Percentiles rank a stretch among this genome's conserved stretches.
Evolutionary conservation across 306 rosid genomes (phyloP).

Genomic region (Quercus engelmannii): DNA sequence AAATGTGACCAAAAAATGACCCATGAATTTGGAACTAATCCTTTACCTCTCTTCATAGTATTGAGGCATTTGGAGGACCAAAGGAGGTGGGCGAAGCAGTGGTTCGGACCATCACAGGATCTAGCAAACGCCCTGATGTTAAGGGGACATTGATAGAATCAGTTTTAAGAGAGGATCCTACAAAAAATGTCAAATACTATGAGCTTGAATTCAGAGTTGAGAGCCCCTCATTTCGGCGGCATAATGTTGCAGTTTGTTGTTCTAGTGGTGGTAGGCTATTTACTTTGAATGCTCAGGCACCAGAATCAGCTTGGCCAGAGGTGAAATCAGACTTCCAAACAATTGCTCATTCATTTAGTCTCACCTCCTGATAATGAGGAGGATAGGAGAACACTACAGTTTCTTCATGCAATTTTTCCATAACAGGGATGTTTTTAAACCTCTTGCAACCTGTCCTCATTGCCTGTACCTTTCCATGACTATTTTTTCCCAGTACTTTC

Average conservation of each 20-base stretch:
- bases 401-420: neutral
- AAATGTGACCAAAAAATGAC: neutral
- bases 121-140: conserved; percentile 54
- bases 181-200: conserved; percentile 48
- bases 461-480: neutral
- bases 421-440: neutral
- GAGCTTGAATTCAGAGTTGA: conserved; percentile 79
- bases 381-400: neutral
- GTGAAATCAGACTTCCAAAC: conserved; percentile 52
- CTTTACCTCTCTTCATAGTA: conserved; percentile 35
- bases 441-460: neutral
- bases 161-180: conserved; percentile 54
- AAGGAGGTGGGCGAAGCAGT: conserved; percentile 84
- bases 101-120: conserved; percentile 55
- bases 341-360: conserved; percentile 66
- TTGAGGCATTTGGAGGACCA: conserved; percentile 85
- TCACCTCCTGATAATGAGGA: conserved; percentile 29
- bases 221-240: conserved; percentile 57
- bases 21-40: neutral
- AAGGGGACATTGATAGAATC: conserved; percentile 62
- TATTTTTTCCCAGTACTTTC: neutral
- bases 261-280: conserved; percentile 56
- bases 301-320: conserved; percentile 66
- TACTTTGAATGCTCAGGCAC: conserved; percentile 89
- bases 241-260: conserved; percentile 74